Base-by-base conservation (phyloP, 164 flowering plant species). In the Vitis labrusca region DNA sequence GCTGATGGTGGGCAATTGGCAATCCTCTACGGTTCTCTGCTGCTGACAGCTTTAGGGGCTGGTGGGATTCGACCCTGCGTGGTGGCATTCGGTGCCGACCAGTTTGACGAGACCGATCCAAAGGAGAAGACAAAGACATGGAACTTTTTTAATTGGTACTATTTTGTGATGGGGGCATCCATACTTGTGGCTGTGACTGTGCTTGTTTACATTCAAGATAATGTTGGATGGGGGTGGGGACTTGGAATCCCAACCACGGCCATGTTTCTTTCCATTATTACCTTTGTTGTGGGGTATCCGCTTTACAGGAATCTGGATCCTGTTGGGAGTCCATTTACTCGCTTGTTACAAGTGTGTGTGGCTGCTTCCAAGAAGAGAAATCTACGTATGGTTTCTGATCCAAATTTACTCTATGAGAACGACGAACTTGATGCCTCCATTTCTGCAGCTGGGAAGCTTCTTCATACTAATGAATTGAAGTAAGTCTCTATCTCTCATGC, bases 41-140 rank as follows among this genome's bases (percentile, higher is more conserved):
- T 88, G 0, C 86, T 92, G 0, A 77, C 83, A 3, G 92, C 96
- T 0, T 3, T 92, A 0, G 96, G 97, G 29, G 73, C 96, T 10
- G 97, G 97, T 0, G 97, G 97, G 52, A 90, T 89, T 77, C 88
- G 97, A 17, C 97, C 98, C 48, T 92, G 96, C 57, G 90, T 88
- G 50, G 94, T 85, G 47, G 86, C 95, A 14, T 92, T 90, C 59
- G 97, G 96, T 58, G 97, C 97, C 2, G 94, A 92, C 77, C 97
- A 92, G 67, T 89, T 89, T 60, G 96, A 89, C 51, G 92, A 87
- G 50, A 64, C 79, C 19, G 90, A 90, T 68, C 88, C 88, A 0
- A 80, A 73, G 10, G 84, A 86, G 61, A 74, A 77, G 69, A 83
- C 81, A 11, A 73, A 67, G 73, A 87, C 88, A 52, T 92, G 91